A percentile compares a stretch with the other conserved stretches of the same genome.
Evolutionary conservation across 2,329 filamentous ascomycete species (phyloP).

Genomic region (Ascochyta pisi): DNA sequence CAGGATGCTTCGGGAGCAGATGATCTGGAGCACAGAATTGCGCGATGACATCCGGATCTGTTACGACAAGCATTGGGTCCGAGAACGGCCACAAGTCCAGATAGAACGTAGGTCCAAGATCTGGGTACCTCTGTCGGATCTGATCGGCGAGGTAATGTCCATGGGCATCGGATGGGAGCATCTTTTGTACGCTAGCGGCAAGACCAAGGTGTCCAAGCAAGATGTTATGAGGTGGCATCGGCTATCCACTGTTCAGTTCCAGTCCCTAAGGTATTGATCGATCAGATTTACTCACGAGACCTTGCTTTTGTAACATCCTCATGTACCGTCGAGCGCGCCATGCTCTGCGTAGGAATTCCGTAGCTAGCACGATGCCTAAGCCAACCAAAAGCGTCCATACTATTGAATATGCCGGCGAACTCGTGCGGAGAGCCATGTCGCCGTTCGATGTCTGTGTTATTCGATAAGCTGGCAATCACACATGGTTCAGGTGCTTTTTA

Average conservation of each 20-base stretch:
- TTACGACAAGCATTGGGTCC: slow-evolving; percentile 12
- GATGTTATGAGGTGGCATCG: slow-evolving; percentile 16
- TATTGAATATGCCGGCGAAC: neutral
- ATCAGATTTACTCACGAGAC: neutral
- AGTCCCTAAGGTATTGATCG: neutral
- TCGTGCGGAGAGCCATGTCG: neutral
- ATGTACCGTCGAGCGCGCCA: slow-evolving; percentile 1
- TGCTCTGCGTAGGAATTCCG: neutral
- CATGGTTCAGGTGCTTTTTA: neutral
- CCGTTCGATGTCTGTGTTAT: neutral
- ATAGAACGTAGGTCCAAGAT: slow-evolving; percentile 15
- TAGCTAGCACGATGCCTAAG: neutral
- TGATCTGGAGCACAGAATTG: slow-evolving; percentile 10
- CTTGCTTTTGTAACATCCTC: neutral
- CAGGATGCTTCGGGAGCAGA: slow-evolving; percentile 15
- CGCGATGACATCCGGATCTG: slow-evolving; percentile 8
- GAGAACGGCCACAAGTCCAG: slow-evolving; percentile 15
- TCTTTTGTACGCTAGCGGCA: neutral
- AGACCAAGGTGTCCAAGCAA: slow-evolving; percentile 14
- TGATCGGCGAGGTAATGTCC: slow-evolving; percentile 12
- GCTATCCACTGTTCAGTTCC: neutral
- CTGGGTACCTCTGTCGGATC: slow-evolving; percentile 5
- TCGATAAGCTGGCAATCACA: neutral
- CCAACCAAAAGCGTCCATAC: neutral
- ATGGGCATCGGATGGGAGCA: slow-evolving; percentile 11